A percentile compares a stretch with the other conserved stretches of the same genome.
These are phyloP conservation scores for Hyaloscypha variabilis DNA, from an alignment of 495 filamentous ascomycete species.

Conservation along the genomic window DNA sequence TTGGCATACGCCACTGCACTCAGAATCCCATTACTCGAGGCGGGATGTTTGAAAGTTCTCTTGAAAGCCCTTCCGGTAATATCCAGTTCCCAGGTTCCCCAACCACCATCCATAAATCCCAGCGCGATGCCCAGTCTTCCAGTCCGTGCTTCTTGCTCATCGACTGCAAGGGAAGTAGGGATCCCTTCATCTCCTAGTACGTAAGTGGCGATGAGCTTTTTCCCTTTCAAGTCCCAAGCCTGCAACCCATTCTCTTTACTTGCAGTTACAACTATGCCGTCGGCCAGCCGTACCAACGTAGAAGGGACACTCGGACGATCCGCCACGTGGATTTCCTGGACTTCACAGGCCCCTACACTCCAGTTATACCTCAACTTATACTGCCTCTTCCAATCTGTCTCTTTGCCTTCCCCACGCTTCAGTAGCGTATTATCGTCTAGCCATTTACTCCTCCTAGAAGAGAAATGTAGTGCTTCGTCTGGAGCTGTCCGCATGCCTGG, in stretches of 20 bases:
- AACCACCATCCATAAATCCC: constrained; percentile 78
- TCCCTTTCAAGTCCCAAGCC: constrained; percentile 73
- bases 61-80: constrained; percentile 42
- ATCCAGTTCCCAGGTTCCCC: constrained; percentile 61
- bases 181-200: constrained; percentile 42
- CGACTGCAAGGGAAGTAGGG: constrained; percentile 48
- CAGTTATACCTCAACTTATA: constrained; percentile 93
- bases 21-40: constrained; percentile 61
- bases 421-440: constrained; percentile 70
- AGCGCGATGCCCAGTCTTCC: constrained; percentile 52
- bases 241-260: constrained; percentile 70
- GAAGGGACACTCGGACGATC: constrained; percentile 25
- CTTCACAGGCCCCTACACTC: constrained; percentile 78
- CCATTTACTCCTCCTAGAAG: constrained; percentile 78
- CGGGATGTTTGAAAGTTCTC: constrained; percentile 46
- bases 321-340: constrained; percentile 73
- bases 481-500: constrained; percentile 60
- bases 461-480: constrained; percentile 59
- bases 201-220: constrained; percentile 53
- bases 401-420: constrained; percentile 32
- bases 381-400: constrained; percentile 78
- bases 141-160: constrained; percentile 36
- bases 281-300: constrained; percentile 70
- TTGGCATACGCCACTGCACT: constrained; percentile 72
- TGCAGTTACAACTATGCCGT: constrained; percentile 78